These are phyloP conservation scores for Austroboletus novae-zelandiae DNA, from an alignment of 1,284 basidiomycete genomes.

Conservation along the genomic window DNA sequence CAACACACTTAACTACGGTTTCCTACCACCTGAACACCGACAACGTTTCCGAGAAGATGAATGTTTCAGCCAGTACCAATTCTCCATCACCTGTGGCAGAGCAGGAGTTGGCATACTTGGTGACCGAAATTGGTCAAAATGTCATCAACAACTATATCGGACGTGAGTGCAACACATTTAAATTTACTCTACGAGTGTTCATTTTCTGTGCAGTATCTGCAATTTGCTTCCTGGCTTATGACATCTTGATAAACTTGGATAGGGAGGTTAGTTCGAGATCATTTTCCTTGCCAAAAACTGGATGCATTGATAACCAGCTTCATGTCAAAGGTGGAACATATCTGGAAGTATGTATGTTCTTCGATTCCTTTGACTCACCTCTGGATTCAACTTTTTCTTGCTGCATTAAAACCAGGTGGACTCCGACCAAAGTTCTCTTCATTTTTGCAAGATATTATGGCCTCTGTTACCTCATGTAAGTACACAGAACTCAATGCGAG, in stretches of 20 bases:
- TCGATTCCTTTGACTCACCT: background rate
- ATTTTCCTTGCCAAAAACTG: background rate
- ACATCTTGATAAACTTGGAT: constrained; percentile 7
- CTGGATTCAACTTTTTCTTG: background rate
- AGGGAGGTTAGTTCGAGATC: constrained; percentile 3
- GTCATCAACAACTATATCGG: constrained; percentile 2
- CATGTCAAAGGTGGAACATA: background rate
- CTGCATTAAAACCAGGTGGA: background rate
- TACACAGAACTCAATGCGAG: background rate
- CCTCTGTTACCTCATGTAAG: background rate
- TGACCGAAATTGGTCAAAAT: background rate
- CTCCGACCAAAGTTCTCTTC: background rate
- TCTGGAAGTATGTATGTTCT: constrained; percentile 5
- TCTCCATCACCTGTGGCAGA: background rate
- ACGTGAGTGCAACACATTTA: background rate
- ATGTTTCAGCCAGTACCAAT: background rate
- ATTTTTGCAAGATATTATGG: background rate
- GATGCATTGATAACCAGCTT: background rate
- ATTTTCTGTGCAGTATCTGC: background rate
- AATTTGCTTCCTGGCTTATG: constrained; percentile 3
- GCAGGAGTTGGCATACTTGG: background rate
- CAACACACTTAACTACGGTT: background rate
- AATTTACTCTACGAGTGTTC: background rate
- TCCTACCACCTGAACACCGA: background rate
- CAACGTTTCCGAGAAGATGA: background rate